Percentiles rank a stretch among this genome's conserved stretches.
These are phyloP conservation scores for Suillus occidentalis DNA, from an alignment of 768 basidiomycete species.

Conservation along the genomic window DNA sequence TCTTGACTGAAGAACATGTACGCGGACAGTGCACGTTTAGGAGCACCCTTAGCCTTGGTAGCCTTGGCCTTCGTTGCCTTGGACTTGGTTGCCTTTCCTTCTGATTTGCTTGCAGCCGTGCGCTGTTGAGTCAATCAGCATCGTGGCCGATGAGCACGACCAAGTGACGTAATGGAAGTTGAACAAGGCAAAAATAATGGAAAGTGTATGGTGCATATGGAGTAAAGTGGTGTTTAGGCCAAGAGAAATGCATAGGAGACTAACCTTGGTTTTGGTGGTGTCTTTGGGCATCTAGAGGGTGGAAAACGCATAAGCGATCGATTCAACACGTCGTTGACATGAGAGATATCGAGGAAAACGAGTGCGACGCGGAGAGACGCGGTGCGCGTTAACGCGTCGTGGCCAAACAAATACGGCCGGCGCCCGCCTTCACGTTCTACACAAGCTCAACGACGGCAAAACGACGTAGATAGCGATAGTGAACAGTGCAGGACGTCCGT, in stretches of 20 bases:
- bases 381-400: slow-evolving; percentile 38
- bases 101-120: slow-evolving; percentile 74
- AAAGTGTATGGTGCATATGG: background rate
- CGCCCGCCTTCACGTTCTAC: slow-evolving; percentile 8
- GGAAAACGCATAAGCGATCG: slow-evolving; percentile 33
- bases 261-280: slow-evolving; percentile 66
- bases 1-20: slow-evolving; percentile 99
- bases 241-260: slow-evolving; percentile 26
- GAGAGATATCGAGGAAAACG: slow-evolving; percentile 18
- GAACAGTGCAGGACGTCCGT: slow-evolving; percentile 23
- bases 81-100: slow-evolving; percentile 45
- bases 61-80: slow-evolving; percentile 61
- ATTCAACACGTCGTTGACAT: slow-evolving; percentile 41
- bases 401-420: slow-evolving; percentile 36
- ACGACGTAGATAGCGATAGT: slow-evolving; percentile 6
- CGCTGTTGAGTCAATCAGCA: slow-evolving; percentile 44
- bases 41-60: slow-evolving; percentile 64
- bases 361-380: slow-evolving; percentile 22
- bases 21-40: slow-evolving; percentile 91
- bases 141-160: slow-evolving; percentile 5
- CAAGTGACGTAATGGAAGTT: background rate
- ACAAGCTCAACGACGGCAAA: slow-evolving; percentile 24
- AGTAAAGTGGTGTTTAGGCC: slow-evolving; percentile 1
- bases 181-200: background rate
- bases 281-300: slow-evolving; percentile 76